A percentile compares a stretch with the other conserved stretches of the same genome.
phyloP scores from a whole-genome alignment of 768 basidiomycete species.

The Mycena belliarum region DNA sequence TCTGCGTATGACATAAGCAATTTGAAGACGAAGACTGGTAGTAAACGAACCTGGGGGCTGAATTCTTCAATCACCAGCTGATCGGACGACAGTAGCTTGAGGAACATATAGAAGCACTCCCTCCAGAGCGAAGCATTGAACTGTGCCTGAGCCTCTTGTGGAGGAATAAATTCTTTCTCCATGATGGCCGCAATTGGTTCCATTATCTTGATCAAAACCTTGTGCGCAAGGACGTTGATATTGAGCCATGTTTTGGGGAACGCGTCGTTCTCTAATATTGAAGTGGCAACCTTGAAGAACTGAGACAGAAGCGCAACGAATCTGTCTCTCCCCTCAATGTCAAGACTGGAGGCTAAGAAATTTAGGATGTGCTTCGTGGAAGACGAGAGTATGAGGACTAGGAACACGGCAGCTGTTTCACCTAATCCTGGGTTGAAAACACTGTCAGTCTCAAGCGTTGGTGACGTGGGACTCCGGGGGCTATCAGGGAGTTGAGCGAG shows the following conservation, averaged over 20 bases:
- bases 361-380: slow-evolving; percentile 74
- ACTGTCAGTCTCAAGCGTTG: slow-evolving; percentile 46
- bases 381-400: slow-evolving; percentile 80
- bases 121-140: slow-evolving; percentile 84
- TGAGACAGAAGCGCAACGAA: slow-evolving; percentile 69
- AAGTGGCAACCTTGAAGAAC: slow-evolving; percentile 79
- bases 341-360: slow-evolving; percentile 78
- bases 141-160: slow-evolving; percentile 54
- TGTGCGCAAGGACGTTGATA: slow-evolving; percentile 85
- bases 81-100: slow-evolving; percentile 85
- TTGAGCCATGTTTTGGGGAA: slow-evolving; percentile 93
- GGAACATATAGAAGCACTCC: slow-evolving; percentile 76
- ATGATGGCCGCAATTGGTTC: slow-evolving; percentile 79
- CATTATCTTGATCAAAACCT: slow-evolving; percentile 85
- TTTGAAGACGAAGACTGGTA: neutral
- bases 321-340: slow-evolving; percentile 87
- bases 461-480: slow-evolving; percentile 42
- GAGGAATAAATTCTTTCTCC: slow-evolving; percentile 78
- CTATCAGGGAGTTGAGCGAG: slow-evolving; percentile 64
- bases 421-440: slow-evolving; percentile 77
- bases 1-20: slow-evolving; percentile 45
- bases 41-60: slow-evolving; percentile 78
- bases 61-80: slow-evolving; percentile 94
- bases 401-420: slow-evolving; percentile 82
- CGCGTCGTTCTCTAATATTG: slow-evolving; percentile 83